Base-by-base conservation (phyloP, 2,329 filamentous ascomycete species). In the Xylariomycetidae sp. region DNA sequence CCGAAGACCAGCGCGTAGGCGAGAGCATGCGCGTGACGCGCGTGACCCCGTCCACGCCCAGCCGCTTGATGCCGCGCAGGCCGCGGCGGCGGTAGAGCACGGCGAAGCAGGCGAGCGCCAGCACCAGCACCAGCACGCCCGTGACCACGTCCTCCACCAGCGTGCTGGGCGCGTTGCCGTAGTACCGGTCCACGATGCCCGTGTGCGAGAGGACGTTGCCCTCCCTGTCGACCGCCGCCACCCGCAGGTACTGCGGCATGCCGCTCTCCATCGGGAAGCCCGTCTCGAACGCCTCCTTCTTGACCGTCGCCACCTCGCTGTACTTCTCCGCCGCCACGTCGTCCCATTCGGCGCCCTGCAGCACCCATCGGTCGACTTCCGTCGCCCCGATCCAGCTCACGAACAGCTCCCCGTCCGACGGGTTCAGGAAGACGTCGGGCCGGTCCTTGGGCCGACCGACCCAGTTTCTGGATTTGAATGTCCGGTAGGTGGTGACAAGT, bases 401-500 rank as follows among this genome's bases (percentile, higher is more conserved):
- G 34, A 58, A 63, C 5, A 65, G 40, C 4, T 33, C 31, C 6
- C 37, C 38, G 5, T 44, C 44, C 1, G 28, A 24, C 5, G 42
- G 35, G 6, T 39, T 29, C 15, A 41, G 23, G 25, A 39, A 42
- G 9, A 43, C 23, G 3, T 34, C 29, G 3, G 46, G 46, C 26
- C 38, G 36, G 14, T 30, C 32, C 3, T n/a, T 14, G 3, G 55
- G 54, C 2, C 45, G 46, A 3, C 53, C 63, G 12, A 62, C 65
- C 30, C 54, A 60, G 67, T 70, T 76, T 34, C 62, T 56, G 44
- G 60, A 65, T 44, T 72, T 73, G 52, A 69, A 70, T 2, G 65
- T 65, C 26, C 74, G 65, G 47, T 79, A 79, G 4, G 70, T 67
- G 50, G 50, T 53, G 44, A 56, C 47, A 37, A 52, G 52, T 38